Evolutionary conservation across 2,329 filamentous ascomycete genomes (phyloP), one percentile per base, ranked within the genome.

Genomic region (Fusarium azukiicola): DNA sequence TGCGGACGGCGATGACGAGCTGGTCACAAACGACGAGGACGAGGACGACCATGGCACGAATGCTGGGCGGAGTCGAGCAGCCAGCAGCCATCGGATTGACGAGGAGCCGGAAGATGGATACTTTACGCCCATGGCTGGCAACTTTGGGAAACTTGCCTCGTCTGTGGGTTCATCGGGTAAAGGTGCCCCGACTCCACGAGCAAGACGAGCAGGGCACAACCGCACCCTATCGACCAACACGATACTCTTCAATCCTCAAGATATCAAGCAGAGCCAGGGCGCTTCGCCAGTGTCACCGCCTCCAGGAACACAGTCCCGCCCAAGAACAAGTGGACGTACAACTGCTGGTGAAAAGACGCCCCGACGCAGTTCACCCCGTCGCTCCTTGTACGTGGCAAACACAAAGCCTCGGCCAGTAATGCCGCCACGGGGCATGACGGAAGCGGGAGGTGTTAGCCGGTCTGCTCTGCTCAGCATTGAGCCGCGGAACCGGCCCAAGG

Each of bases 1-100:
- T 82, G 96, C 95, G 11, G 96, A 98, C 84, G 96, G 96, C 1
- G 97, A 99, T 82, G 97, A 98, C 82, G 97, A 99, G 85, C 89
- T 97, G n/a, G 92, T 96, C 17, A 97, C 96, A 6, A 96, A 97
- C 72, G 96, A 96, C 72, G 95, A 97, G 72, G 93, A 94, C 44
- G 92, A 95, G 54, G 92, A 93, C 71, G 91, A 93, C 67, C 89
- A 90, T 21, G 87, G 84, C 19, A 88, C 89, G 79, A 88, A 91
- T 79, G 85, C 84, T n/a, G 84, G 83, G 23, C 84, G 87, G 72
- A 85, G 85, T 68, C 79, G 80, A 52, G 79, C 79, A 71, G 83
- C 80, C n/a, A 79, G 80, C 21, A 81, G 79, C 38, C 77, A 77
- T 73, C 82, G 75, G 21, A 81, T 84, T 32, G 85, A 86, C 16